phyloP scores from a whole-genome alignment of 2,329 filamentous ascomycete genomes.

The Talaromyces sp. region DNA sequence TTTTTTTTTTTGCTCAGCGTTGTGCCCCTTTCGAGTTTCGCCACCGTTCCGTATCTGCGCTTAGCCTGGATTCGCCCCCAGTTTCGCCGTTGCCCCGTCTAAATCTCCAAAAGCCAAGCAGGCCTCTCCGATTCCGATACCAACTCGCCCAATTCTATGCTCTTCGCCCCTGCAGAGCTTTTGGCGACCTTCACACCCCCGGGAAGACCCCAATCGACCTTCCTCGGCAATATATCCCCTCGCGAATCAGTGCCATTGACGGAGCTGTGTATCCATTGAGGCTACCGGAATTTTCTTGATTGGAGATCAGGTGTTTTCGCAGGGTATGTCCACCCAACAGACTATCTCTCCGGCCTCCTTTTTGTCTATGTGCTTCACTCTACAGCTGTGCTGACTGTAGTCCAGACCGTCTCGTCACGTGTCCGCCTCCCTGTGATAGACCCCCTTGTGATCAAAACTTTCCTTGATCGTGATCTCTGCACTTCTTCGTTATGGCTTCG shows the following conservation, averaged over 20 bases:
- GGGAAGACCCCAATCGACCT: not conserved
- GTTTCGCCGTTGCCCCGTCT: slow-evolving; percentile 10
- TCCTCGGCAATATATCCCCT: slow-evolving; percentile 6
- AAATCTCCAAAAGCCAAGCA: slow-evolving; percentile 8
- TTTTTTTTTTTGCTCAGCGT: slow-evolving; percentile 11
- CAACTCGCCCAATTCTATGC: slow-evolving; percentile 13
- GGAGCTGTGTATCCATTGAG: slow-evolving; percentile 13
- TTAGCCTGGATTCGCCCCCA: slow-evolving; percentile 8
- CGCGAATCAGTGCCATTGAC: slow-evolving; percentile 8
- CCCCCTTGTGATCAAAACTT: slow-evolving; percentile 21
- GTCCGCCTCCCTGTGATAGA: slow-evolving; percentile 21
- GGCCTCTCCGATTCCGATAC: slow-evolving; percentile 13
- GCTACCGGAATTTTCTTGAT: slow-evolving; percentile 8
- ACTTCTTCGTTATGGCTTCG: slow-evolving; percentile 66
- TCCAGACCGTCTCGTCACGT: slow-evolving; percentile 22
- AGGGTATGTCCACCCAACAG: slow-evolving; percentile 7
- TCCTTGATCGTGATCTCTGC: slow-evolving; percentile 12
- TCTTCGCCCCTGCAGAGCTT: not conserved
- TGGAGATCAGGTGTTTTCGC: slow-evolving; percentile 1
- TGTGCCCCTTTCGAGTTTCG: slow-evolving; percentile 12
- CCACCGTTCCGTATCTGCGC: slow-evolving; percentile 9
- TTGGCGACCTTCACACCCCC: not conserved
- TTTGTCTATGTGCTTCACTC: not conserved
- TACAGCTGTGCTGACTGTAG: slow-evolving; percentile 20
- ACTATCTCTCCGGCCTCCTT: not conserved